phyloP scores from a whole-genome alignment of 768 basidiomycete genomes.

The Mycena sanguinolenta region DNA sequence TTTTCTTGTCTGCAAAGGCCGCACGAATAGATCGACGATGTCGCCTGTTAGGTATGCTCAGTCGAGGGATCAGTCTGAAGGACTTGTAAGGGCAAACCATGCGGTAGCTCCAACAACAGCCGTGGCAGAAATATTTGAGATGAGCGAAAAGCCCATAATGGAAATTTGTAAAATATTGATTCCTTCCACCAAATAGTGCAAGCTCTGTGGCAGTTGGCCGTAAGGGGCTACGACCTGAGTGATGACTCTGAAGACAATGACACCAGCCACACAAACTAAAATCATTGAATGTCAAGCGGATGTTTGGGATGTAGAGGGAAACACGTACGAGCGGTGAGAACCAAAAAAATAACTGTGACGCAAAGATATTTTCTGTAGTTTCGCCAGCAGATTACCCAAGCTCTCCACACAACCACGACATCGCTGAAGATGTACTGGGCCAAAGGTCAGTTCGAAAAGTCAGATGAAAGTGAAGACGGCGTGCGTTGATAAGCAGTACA shows the following conservation, averaged over 20 bases:
- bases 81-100: slow-evolving; percentile 13
- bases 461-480: not conserved
- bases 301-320: not conserved
- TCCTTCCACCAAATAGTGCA: slow-evolving; percentile 3
- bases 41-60: not conserved
- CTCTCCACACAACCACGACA: slow-evolving; percentile 28
- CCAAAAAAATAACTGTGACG: slow-evolving; percentile 10
- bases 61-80: too few species aligned
- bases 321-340: slow-evolving; percentile 21
- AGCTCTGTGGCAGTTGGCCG: not conserved
- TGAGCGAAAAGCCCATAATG: slow-evolving; percentile 23
- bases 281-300: not conserved
- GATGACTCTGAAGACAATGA: slow-evolving; percentile 26
- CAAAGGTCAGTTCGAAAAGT: not conserved
- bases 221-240: slow-evolving; percentile 1
- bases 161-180: slow-evolving; percentile 32
- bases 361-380: slow-evolving; percentile 1
- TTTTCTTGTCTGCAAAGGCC: slow-evolving; percentile 4
- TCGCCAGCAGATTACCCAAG: slow-evolving; percentile 18
- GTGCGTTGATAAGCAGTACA: slow-evolving; percentile 6
- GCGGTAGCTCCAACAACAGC: slow-evolving; percentile 25
- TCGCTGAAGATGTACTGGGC: slow-evolving; percentile 19
- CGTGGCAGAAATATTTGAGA: slow-evolving; percentile 35
- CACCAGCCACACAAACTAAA: slow-evolving; percentile 5
- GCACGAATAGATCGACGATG: slow-evolving; percentile 1